phyloP scores from a whole-genome alignment of 2,329 filamentous ascomycete species.

The Didymella keratinophila region DNA sequence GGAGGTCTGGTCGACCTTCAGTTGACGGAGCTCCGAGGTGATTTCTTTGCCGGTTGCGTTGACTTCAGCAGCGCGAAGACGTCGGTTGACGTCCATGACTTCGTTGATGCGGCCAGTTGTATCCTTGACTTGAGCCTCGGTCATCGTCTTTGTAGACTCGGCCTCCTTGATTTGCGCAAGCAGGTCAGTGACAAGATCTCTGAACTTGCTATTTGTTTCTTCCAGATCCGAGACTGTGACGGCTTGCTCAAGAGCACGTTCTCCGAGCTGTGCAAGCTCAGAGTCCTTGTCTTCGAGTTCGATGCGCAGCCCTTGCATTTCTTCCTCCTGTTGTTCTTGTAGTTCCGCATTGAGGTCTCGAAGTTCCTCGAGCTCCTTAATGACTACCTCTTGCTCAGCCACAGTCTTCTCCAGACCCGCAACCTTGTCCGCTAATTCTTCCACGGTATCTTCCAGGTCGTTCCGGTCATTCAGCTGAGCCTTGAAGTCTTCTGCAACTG shows the following conservation, averaged over 20 bases:
- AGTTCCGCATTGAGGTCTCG: constrained; percentile 96
- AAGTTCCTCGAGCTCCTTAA: constrained; percentile 86
- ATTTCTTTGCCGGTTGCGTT: constrained; percentile 96
- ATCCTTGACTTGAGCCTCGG: constrained; percentile 90
- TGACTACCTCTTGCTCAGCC: constrained; percentile 72
- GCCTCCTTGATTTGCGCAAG: constrained; percentile 91
- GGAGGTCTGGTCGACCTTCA: constrained; percentile 87
- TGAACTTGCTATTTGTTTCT: constrained; percentile 86
- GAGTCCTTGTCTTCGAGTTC: constrained; percentile 89
- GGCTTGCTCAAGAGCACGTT: constrained; percentile 77
- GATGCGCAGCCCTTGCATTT: constrained; percentile 92
- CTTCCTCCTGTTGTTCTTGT: constrained; percentile 89
- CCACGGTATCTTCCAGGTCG: constrained; percentile 91
- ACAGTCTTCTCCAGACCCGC: not conserved
- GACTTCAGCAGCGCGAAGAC: constrained; percentile 85
- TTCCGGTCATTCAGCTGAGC: constrained; percentile 90
- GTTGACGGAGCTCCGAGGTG: constrained; percentile 82
- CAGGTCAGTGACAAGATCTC: constrained; percentile 84
- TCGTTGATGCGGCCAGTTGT: constrained; percentile 86
- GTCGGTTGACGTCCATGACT: constrained; percentile 97
- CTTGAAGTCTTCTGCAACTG: constrained; percentile 81
- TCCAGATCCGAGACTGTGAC: constrained; percentile 85
- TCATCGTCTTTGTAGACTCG: constrained; percentile 88
- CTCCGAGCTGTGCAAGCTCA: constrained; percentile 81
- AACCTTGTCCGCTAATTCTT: constrained; percentile 55